Base-by-base conservation (phyloP, 2,329 filamentous ascomycete genomes). In the Basipetospora sp. region DNA sequence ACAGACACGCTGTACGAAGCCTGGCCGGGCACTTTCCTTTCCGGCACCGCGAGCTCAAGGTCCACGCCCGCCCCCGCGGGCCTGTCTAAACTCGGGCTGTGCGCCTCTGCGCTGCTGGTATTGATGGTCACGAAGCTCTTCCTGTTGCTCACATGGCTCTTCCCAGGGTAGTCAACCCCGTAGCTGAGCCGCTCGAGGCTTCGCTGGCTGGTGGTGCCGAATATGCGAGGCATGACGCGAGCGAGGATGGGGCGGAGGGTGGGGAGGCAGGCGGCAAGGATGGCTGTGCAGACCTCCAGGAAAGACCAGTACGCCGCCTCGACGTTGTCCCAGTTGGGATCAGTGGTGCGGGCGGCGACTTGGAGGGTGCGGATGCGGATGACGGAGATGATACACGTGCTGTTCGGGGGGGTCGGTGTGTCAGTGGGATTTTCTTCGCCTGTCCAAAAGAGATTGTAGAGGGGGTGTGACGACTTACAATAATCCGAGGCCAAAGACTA, bases 231-330 rank as follows among this genome's bases (percentile, higher is more conserved):
- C 8, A 50, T 36, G 18, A 47, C 16, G 5, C 41, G 42, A n/a
- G 43, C 42, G 20, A 55, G 40, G 16, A 53, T 42, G 3, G 53
- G 53, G 8, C 51, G 48, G 2, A 56, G 43, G 8, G 52, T 48
- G 6, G 51, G 52, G 16, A 54, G 44, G 19, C 48, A 50, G 2
- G 52, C 50, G 18, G 48, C 52, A 3, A 51, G 25, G 11, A 55
- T 53, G 17, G 46, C 51, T 16, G 48, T 48, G 37, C 48, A 50
- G 38, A 54, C 43, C 40, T 56, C 53, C 20, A 51, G 48, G 32
- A 51, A 46, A 9, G 50, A 51, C 48, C 51, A 53, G 31, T 50
- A 52, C 2, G 53, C 48, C 1, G 52, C 50, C 6, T 49, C 45
- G 2, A 51, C 47, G 20, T 53, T 53, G 36, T 53, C 50, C 52